A percentile compares a stretch with the other conserved stretches of the same genome.
phyloP scores from a whole-genome alignment of 148 eudicot genomes.

The Fagopyrum homotropicum region DNA sequence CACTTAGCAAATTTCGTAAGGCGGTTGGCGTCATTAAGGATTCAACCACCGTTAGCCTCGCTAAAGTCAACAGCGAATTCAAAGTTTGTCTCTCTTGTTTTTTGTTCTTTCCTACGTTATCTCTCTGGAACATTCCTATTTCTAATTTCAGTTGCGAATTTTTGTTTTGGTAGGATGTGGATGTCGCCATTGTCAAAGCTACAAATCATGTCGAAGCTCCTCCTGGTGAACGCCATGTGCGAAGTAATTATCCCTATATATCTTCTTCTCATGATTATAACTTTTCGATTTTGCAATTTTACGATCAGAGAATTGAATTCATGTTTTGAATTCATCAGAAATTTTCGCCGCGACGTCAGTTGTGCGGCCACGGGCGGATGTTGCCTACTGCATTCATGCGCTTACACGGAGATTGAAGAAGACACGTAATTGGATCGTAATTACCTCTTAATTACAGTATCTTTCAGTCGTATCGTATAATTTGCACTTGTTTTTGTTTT shows the following conservation, averaged over 20 bases:
- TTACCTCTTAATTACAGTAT: neutral
- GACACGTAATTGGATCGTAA: constrained; percentile 97
- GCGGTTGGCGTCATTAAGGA: constrained; percentile 95
- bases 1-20: constrained; percentile 74
- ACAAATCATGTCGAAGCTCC: constrained; percentile 90
- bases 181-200: constrained; percentile 90
- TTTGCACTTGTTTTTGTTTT: neutral
- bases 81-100: constrained; percentile 34
- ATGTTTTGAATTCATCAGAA: constrained; percentile 30
- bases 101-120: too few relatives aligned
- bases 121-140: neutral
- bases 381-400: constrained; percentile 82
- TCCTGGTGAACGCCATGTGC: constrained; percentile 76
- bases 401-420: constrained; percentile 77
- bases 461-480: neutral
- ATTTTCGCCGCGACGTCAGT: constrained; percentile 74
- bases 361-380: constrained; percentile 82
- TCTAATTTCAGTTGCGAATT: neutral
- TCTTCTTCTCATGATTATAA: neutral
- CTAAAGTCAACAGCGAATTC: constrained; percentile 91
- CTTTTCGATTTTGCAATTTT: neutral
- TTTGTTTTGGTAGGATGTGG: constrained; percentile 53
- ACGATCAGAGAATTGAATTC: neutral
- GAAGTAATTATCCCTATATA: constrained; percentile 33
- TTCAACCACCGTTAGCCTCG: constrained; percentile 86